phyloP scores from a whole-genome alignment of 345 rosid species.

The Salix purpurea region DNA sequence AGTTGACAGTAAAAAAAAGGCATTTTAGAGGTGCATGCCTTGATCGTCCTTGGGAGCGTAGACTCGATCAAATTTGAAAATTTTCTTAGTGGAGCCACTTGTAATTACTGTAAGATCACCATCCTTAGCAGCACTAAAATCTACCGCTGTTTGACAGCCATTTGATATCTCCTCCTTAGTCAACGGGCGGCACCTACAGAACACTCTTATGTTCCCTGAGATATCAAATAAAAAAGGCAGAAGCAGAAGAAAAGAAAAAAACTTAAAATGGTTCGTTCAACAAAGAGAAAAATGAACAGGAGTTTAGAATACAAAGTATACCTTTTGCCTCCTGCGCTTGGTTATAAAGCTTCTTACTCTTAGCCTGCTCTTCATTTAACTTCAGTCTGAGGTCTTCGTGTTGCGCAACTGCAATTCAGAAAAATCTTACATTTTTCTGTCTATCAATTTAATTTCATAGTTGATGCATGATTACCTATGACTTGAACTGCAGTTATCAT shows the following conservation, averaged over 20 bases:
- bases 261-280: neutral
- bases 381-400: slow-evolving; percentile 16
- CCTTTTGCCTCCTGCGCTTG: slow-evolving; percentile 21
- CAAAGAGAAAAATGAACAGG: neutral
- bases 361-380: slow-evolving; percentile 17
- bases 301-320: neutral
- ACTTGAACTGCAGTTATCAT: slow-evolving; percentile 10
- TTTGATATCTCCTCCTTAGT: slow-evolving; percentile 11
- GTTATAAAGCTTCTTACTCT: slow-evolving; percentile 20
- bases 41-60: slow-evolving; percentile 13
- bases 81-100: slow-evolving; percentile 7
- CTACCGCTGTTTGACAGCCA: slow-evolving; percentile 11
- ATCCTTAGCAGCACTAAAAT: slow-evolving; percentile 14
- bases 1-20: neutral
- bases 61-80: slow-evolving; percentile 17
- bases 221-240: neutral
- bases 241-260: neutral
- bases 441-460: neutral
- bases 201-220: slow-evolving; percentile 24
- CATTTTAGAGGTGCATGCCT: slow-evolving; percentile 1
- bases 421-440: neutral
- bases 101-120: slow-evolving; percentile 20
- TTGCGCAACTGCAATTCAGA: slow-evolving; percentile 8
- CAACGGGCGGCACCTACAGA: slow-evolving; percentile 22
- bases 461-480: slow-evolving; percentile 5